These are phyloP conservation scores for Coleophoma eucalyptorum DNA, from an alignment of 2,329 filamentous ascomycete genomes.

Conservation along the genomic window DNA sequence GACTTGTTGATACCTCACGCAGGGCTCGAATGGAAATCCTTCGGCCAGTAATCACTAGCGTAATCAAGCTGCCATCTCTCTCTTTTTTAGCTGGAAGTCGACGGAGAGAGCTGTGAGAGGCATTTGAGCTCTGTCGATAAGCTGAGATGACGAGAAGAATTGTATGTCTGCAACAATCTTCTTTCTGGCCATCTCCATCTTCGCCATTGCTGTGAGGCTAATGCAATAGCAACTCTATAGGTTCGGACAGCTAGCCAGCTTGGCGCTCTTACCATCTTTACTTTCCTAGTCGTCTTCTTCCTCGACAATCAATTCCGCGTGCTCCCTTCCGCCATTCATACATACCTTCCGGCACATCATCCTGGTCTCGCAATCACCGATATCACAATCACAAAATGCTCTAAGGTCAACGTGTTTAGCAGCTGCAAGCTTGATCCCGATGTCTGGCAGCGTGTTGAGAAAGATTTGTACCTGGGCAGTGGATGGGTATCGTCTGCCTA, in stretches of 20 bases:
- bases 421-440: constrained; percentile 56
- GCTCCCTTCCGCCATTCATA: constrained; percentile 65
- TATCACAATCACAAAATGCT: constrained; percentile 62
- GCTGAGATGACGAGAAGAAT: constrained; percentile 29
- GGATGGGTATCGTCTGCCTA: constrained; percentile 65
- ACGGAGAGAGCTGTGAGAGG: constrained; percentile 4
- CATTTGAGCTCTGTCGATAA: constrained; percentile 3
- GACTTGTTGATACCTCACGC: background rate
- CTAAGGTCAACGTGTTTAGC: constrained; percentile 53
- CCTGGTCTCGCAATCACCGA: constrained; percentile 68
- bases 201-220: no score
- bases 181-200: no score
- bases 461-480: constrained; percentile 64
- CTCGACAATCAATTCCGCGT: constrained; percentile 68
- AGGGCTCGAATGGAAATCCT: constrained; percentile 5
- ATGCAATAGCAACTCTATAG: constrained; percentile 25
- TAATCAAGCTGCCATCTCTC: background rate
- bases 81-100: no score
- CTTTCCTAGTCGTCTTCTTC: constrained; percentile 56
- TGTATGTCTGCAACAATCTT: constrained; percentile 11
- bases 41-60: constrained; percentile 4
- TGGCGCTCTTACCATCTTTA: constrained; percentile 33
- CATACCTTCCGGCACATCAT: constrained; percentile 64
- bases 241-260: constrained; percentile 36
- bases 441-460: constrained; percentile 64